Conservation (phyloP, 768 basidiomycete species). For the Suillus subalutaceus region DNA sequence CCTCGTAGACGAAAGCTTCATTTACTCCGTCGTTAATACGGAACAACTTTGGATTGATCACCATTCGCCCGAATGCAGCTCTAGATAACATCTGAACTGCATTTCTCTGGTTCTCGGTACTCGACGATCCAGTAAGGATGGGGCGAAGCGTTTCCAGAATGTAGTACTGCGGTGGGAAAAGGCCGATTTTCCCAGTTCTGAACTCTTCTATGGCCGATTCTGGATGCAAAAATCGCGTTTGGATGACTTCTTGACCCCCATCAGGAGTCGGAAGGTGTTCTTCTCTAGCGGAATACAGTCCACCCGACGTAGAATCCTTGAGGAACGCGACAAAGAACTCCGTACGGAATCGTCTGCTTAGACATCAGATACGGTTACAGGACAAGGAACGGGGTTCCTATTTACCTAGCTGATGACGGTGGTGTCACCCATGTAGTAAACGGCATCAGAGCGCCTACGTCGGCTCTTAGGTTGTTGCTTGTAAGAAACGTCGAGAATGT, state of each 20-base stretch:
- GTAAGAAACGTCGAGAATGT: constrained; percentile 57
- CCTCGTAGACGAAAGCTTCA: constrained; percentile 63
- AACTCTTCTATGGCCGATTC: constrained; percentile 54
- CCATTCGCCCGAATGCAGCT: constrained; percentile 63
- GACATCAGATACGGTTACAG: constrained; percentile 7
- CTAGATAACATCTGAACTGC: constrained; percentile 49
- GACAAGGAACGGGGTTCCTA: background rate
- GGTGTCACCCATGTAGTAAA: constrained; percentile 82
- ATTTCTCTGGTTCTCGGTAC: constrained; percentile 48
- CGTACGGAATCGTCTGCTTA: constrained; percentile 67
- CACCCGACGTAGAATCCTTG: constrained; percentile 41
- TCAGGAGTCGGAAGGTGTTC: constrained; percentile 68
- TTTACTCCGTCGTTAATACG: constrained; percentile 46
- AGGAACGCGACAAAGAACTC: constrained; percentile 73
- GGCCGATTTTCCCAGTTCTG: constrained; percentile 48
- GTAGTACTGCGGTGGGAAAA: constrained; percentile 80
- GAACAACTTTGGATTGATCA: constrained; percentile 53
- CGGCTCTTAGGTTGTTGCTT: constrained; percentile 45
- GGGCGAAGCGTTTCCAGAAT: constrained; percentile 62
- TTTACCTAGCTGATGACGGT: constrained; percentile 50
- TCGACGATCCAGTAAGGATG: constrained; percentile 46
- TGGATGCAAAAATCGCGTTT: constrained; percentile 68
- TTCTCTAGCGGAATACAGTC: constrained; percentile 55
- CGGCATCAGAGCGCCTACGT: constrained; percentile 54
- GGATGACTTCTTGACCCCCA: constrained; percentile 69